These are phyloP conservation scores for Ogataea chonburiensis DNA, from an alignment of 805 yeast species.

Conservation along the genomic window DNA sequence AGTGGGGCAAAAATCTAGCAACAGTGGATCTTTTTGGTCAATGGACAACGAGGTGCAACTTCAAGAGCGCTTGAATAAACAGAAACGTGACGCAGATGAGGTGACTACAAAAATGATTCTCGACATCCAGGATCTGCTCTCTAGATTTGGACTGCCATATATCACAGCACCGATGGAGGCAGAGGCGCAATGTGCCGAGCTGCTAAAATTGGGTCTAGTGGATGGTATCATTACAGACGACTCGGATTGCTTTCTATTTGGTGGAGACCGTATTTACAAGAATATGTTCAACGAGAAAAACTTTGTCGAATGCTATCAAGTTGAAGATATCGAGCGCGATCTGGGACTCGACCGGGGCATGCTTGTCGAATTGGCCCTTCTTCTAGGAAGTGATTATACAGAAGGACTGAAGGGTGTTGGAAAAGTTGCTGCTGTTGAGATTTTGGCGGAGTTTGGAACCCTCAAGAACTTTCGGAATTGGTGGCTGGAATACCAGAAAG, in stretches of 20 bases:
- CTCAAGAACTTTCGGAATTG: constrained; percentile 47
- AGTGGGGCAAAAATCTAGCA: constrained; percentile 21
- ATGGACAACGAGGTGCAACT: constrained; percentile 46
- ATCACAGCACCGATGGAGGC: constrained; percentile 98
- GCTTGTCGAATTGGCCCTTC: constrained; percentile 76
- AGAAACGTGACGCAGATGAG: constrained; percentile 86
- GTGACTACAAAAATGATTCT: constrained; percentile 82
- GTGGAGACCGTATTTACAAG: constrained; percentile 79
- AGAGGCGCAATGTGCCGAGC: constrained; percentile 95
- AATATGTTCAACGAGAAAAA: constrained; percentile 93
- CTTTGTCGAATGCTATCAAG: constrained; percentile 81
- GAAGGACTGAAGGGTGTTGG: constrained; percentile 92
- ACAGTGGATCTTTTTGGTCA: constrained; percentile 28
- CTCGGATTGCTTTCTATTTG: constrained; percentile 93
- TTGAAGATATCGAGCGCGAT: constrained; percentile 54
- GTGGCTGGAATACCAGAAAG: constrained; percentile 51
- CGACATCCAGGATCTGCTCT: constrained; percentile 86
- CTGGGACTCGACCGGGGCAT: constrained; percentile 63
- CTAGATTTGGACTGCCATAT: constrained; percentile 90
- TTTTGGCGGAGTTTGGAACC: constrained; percentile 75
- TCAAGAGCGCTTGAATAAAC: constrained; percentile 61
- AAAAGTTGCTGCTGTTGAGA: constrained; percentile 88
- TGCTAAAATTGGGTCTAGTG: constrained; percentile 65
- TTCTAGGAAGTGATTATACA: constrained; percentile 94
- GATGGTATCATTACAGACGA: constrained; percentile 98